Conservation (phyloP, 2,329 filamentous ascomycete genomes). For the Epichloe hybrida region DNA sequence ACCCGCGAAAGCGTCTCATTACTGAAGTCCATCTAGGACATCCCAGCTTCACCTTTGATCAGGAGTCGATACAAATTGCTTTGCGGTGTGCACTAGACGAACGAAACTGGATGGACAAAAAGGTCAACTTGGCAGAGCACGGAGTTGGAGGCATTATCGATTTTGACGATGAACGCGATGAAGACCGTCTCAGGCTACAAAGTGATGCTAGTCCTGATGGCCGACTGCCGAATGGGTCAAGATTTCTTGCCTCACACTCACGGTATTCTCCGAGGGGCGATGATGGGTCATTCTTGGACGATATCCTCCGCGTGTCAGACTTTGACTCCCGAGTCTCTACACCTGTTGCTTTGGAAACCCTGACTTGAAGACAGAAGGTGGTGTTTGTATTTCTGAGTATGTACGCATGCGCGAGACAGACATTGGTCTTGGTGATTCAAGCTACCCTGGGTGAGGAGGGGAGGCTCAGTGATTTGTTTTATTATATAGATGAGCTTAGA, state of each 20-base stretch:
- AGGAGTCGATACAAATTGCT: slow-evolving; percentile 29
- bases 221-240: slow-evolving; percentile 17
- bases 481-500: no score
- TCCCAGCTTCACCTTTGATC: slow-evolving; percentile 29
- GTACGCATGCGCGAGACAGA: neutral
- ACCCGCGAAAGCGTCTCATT: slow-evolving; percentile 31
- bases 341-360: slow-evolving; percentile 5
- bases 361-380: neutral
- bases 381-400: neutral
- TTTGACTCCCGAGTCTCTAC: slow-evolving; percentile 9
- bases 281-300: slow-evolving; percentile 23
- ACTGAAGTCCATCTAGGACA: slow-evolving; percentile 25
- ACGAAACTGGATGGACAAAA: slow-evolving; percentile 20
- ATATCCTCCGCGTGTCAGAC: slow-evolving; percentile 11
- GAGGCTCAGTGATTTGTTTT: no score
- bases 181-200: slow-evolving; percentile 15
- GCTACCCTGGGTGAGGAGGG: neutral
- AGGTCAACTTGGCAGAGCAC: slow-evolving; percentile 20
- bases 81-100: slow-evolving; percentile 25
- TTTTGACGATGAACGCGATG: slow-evolving; percentile 25
- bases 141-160: slow-evolving; percentile 27
- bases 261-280: slow-evolving; percentile 27
- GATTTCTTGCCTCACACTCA: slow-evolving; percentile 17
- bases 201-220: slow-evolving; percentile 26
- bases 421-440: no score